Percentiles rank a stretch among this genome's conserved stretches.
phyloP scores from a whole-genome alignment of 306 rosid species.

The Acacia acuminata region DNA sequence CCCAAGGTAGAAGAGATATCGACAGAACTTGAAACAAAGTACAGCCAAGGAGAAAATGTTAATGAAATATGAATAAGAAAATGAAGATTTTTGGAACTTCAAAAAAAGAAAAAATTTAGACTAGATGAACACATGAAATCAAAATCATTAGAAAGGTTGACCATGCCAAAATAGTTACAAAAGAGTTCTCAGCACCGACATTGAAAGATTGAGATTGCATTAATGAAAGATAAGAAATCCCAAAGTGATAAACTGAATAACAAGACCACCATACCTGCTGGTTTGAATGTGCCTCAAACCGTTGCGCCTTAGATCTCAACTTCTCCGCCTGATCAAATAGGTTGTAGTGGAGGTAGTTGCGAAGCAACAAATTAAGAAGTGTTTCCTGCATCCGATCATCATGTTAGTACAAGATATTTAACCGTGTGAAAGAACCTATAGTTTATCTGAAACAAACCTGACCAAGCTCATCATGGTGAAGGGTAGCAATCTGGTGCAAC shows the following conservation, averaged over 20 bases:
- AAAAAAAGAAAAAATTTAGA: background rate
- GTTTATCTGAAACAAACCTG: slow-evolving; percentile 61
- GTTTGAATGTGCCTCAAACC: slow-evolving; percentile 98
- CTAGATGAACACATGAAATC: background rate
- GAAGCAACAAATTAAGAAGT: slow-evolving; percentile 86
- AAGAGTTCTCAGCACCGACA: background rate
- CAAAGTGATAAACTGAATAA: background rate
- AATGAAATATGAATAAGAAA: background rate
- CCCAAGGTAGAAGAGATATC: slow-evolving; percentile 95
- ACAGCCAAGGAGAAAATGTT: slow-evolving; percentile 18
- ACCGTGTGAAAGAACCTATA: background rate
- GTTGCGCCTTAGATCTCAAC: slow-evolving; percentile 97
- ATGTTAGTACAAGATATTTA: slow-evolving; percentile 30
- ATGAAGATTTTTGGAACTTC: background rate
- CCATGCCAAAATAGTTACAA: background rate
- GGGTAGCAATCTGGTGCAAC: slow-evolving; percentile 89
- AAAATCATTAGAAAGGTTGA: slow-evolving; percentile 8
- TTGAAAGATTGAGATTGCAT: background rate
- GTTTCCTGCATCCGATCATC: slow-evolving; percentile 77
- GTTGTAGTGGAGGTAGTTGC: slow-evolving; percentile 94
- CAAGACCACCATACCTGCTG: slow-evolving; percentile 70
- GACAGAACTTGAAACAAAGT: slow-evolving; percentile 67
- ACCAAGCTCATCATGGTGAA: slow-evolving; percentile 97
- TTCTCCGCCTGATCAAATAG: slow-evolving; percentile 94
- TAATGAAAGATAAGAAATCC: background rate